These are phyloP conservation scores for Colletotrichum horii DNA, from an alignment of 2,329 filamentous ascomycete species.

Conservation along the genomic window DNA sequence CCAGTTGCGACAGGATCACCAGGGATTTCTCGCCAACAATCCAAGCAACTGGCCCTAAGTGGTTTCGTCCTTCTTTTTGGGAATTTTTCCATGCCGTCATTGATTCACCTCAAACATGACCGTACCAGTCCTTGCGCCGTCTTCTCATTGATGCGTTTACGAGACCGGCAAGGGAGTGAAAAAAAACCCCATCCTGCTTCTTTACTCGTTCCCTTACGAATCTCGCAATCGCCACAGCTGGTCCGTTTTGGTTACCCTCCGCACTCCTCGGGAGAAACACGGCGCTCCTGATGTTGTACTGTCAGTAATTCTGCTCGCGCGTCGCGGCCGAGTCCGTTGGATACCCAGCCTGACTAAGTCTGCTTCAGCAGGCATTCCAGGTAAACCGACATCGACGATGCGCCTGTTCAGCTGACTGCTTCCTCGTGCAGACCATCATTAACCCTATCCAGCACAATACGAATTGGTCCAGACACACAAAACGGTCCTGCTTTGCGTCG, in stretches of 20 bases:
- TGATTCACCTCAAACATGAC: neutral
- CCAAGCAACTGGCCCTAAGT: neutral
- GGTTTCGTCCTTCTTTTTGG: neutral
- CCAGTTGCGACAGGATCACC: neutral
- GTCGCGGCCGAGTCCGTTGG: neutral
- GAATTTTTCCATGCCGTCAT: neutral
- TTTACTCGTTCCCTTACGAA: slow-evolving; percentile 5
- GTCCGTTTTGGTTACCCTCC: neutral
- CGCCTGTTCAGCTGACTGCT: neutral
- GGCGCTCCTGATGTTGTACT: neutral
- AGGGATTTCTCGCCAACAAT: neutral
- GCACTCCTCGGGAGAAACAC: neutral
- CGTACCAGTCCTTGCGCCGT: neutral
- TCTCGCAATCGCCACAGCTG: neutral
- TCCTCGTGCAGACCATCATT: neutral
- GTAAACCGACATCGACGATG: neutral
- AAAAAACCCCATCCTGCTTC: neutral
- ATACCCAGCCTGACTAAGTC: neutral
- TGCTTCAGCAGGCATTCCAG: neutral
- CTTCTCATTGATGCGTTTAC: slow-evolving; percentile 4
- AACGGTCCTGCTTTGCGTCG: neutral
- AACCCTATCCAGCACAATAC: neutral
- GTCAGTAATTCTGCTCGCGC: neutral
- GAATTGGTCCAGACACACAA: neutral
- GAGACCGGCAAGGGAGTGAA: neutral